Base-by-base conservation (phyloP, 164 flowering plant species). In the Echeveria elegans region DNA sequence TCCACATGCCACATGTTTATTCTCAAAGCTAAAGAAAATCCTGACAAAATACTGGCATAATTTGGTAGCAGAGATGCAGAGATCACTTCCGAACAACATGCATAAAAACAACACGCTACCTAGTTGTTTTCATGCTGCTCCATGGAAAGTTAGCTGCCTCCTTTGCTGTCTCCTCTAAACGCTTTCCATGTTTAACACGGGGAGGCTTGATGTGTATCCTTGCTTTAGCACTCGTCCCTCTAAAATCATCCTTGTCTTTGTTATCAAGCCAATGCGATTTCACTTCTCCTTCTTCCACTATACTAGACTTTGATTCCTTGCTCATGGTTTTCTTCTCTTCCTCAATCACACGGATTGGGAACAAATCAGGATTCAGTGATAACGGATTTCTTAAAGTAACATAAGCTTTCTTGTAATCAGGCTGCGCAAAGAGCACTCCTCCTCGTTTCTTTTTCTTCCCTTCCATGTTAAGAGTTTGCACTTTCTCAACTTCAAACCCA, bases 361-460 rank as follows among this genome's bases (percentile, higher is more conserved):
- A 90, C 4, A 86, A 56, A 16, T 90, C 86, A 6, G 81, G 85
- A 26, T 85, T 78, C 0, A 90, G 66, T 1, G 90, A 86, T 14
- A 90, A 72, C 0, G 94, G 88, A 34, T 59, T 70, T 71, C 68
- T 79, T 3, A 88, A 77, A 6, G 89, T 86, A 15, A 88, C 83
- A 70, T 88, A 90, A 12, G 94, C 96, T 69, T 90, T 90, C 72
- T 90, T 90, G 77, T 88, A 90, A 60, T 88, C 89, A 0, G 94
- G 92, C 41, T 79, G 82, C 0, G 92, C 88, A 38, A 85, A 65
- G 41, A 90, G 66, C 0, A 88, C 1, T 9, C 97, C 92, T 5
- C 97, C 94, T 29, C 89, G 75, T 71, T 86, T 85, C 83, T 83
- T 88, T 83, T 84, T 88, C 88, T 90, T 90, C 26, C 97, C 97